phyloP scores from a whole-genome alignment of 2,329 filamentous ascomycete genomes.

The Pezicula carpinea region DNA sequence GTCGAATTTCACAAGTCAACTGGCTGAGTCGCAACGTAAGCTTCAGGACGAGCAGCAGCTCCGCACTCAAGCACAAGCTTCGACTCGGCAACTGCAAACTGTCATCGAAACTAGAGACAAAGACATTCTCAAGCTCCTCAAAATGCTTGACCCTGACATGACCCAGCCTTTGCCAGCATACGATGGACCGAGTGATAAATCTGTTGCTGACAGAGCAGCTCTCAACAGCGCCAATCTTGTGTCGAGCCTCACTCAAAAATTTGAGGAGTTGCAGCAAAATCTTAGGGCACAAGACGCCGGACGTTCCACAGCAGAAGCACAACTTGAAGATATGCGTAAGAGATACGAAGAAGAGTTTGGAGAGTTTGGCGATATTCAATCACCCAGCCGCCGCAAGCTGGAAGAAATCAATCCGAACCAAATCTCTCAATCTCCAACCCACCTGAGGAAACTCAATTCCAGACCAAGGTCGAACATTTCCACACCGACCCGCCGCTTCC shows the following conservation, averaged over 20 bases:
- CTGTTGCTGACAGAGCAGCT: no score
- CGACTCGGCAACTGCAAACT: constrained; percentile 73
- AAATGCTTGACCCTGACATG: constrained; percentile 73
- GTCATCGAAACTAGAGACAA: constrained; percentile 75
- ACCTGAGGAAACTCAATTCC: constrained; percentile 49
- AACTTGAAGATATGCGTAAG: constrained; percentile 72
- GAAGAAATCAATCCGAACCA: constrained; percentile 88
- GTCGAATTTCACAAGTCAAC: constrained; percentile 72
- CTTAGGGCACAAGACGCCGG: constrained; percentile 79
- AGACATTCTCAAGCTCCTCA: constrained; percentile 79
- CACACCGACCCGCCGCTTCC: constrained; percentile 71
- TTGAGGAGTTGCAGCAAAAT: constrained; percentile 85
- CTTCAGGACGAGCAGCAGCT: constrained; percentile 88
- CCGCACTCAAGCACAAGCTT: constrained; percentile 78
- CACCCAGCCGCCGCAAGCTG: constrained; percentile 66
- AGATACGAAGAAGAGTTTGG: constrained; percentile 67
- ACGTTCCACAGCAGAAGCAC: constrained; percentile 74
- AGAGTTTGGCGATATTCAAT: constrained; percentile 55
- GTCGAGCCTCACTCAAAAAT: constrained; percentile 80
- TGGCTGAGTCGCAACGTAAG: constrained; percentile 84
- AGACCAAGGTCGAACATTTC: constrained; percentile 68
- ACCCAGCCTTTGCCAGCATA: constrained; percentile 46
- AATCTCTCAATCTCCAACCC: constrained; percentile 72
- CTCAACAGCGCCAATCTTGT: constrained; percentile 50
- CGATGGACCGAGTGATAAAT: constrained; percentile 52